Evolutionary conservation across 441 rosid genomes (phyloP).

Genomic region (Macaranga tanarius): DNA sequence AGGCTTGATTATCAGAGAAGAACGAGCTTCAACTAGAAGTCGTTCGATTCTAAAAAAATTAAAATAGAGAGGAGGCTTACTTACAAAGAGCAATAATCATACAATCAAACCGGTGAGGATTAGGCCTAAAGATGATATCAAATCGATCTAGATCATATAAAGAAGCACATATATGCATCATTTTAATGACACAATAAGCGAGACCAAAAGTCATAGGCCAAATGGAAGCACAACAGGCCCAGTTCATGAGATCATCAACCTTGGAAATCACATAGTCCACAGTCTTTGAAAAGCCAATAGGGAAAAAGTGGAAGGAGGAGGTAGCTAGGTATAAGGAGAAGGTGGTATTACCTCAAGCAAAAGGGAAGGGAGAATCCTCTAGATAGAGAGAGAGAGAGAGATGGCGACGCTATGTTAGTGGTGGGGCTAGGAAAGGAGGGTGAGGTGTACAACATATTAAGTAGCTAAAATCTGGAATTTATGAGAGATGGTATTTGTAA

Average conservation of each 20-base stretch:
- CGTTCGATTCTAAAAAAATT: conserved; percentile 38
- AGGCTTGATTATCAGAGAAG: conserved; percentile 47
- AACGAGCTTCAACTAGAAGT: conserved; percentile 52
- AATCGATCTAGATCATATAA: conserved; percentile 95
- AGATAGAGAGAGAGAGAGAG: too few relatives aligned
- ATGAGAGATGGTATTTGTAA: too few relatives aligned
- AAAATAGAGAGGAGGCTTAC: conserved; percentile 38
- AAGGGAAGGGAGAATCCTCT: conserved; percentile 53
- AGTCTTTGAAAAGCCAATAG: conserved; percentile 68
- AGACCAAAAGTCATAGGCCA: conserved; percentile 99
- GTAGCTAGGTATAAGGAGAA: conserved; percentile 53
- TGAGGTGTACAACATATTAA: too few relatives aligned
- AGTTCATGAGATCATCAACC: conserved; percentile 90
- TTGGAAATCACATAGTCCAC: conserved; percentile 94
- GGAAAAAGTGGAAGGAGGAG: conserved; percentile 56
- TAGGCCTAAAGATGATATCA: conserved; percentile 93
- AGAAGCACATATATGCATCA: conserved; percentile 98
- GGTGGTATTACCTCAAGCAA: conserved; percentile 48
- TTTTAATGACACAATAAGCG: conserved; percentile 97
- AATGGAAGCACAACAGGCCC: conserved; percentile 90
- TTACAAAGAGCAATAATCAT: conserved; percentile 98
- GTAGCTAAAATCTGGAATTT: too few relatives aligned
- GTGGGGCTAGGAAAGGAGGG: conserved; percentile 47
- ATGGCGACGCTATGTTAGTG: conserved; percentile 35
- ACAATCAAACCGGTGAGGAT: conserved; percentile 96